These are phyloP conservation scores for Tremella fuciformis DNA, from an alignment of 768 basidiomycete genomes.

Conservation along the genomic window DNA sequence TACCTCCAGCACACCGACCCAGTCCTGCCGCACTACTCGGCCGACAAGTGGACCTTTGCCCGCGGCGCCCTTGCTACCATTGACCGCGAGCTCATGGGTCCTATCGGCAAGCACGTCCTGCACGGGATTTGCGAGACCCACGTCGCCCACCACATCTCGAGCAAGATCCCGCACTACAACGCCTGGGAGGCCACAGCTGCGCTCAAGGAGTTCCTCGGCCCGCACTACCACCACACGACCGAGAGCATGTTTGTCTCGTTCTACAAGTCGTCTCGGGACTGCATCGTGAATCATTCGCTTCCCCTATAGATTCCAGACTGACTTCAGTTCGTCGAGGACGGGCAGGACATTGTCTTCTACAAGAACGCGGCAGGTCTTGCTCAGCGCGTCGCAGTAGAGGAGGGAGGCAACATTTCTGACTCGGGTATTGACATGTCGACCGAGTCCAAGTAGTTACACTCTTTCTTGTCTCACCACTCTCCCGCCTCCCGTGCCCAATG, in stretches of 20 bases:
- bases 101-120: conserved; percentile 78
- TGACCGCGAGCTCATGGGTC: conserved; percentile 78
- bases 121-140: conserved; percentile 95
- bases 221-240: conserved; percentile 52
- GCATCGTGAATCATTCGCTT: conserved; percentile 62
- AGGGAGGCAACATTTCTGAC: conserved; percentile 60
- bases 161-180: conserved; percentile 89
- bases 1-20: conserved; percentile 99
- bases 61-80: conserved; percentile 90
- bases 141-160: conserved; percentile 83
- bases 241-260: conserved; percentile 59
- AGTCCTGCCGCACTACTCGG: conserved; percentile 82
- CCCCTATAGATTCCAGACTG: too few species aligned
- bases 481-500: too few species aligned
- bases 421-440: conserved; percentile 62
- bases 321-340: conserved; percentile 79
- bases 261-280: conserved; percentile 72
- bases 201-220: conserved; percentile 70
- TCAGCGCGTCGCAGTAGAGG: conserved; percentile 65
- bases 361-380: conserved; percentile 75
- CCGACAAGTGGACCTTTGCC: conserved; percentile 82
- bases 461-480: too few species aligned
- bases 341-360: conserved; percentile 66
- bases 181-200: conserved; percentile 85
- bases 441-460: too few species aligned